Evolutionary conservation across 1,139 yeast species (phyloP).

Genomic region (Lodderomyces oxycetoniae): DNA sequence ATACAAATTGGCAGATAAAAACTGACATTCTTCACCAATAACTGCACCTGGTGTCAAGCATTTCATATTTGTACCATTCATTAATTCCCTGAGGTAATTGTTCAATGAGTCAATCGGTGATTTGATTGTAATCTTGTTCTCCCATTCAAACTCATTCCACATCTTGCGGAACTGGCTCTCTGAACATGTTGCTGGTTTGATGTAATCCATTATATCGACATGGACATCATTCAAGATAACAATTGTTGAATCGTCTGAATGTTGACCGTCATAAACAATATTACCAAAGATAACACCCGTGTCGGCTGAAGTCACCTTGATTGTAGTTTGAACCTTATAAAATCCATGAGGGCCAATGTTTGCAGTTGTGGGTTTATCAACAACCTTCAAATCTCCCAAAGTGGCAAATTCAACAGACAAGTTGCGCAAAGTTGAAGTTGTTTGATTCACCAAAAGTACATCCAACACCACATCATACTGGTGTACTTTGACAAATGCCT

Average conservation of each 20-base stretch:
- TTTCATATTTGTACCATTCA: constrained; percentile 88
- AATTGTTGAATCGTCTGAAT: constrained; percentile 83
- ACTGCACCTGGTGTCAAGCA: constrained; percentile 90
- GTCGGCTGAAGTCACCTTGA: constrained; percentile 95
- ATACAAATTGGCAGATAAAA: constrained; percentile 89
- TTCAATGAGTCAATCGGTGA: constrained; percentile 65
- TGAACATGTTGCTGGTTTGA: constrained; percentile 86
- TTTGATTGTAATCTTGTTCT: constrained; percentile 90
- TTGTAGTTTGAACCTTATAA: constrained; percentile 81
- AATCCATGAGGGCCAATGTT: constrained; percentile 96
- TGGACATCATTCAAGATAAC: constrained; percentile 94
- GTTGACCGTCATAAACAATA: constrained; percentile 93
- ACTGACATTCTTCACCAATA: constrained; percentile 82
- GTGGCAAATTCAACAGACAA: constrained; percentile 95
- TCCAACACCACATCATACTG: constrained; percentile 95
- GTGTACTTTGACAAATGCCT: constrained; percentile 90
- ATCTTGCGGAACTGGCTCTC: constrained; percentile 90
- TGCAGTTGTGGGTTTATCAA: constrained; percentile 88
- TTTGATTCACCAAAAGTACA: constrained; percentile 91
- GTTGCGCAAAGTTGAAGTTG: constrained; percentile 85
- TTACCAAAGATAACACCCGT: constrained; percentile 97
- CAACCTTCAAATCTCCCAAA: constrained; percentile 90
- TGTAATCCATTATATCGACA: constrained; percentile 95
- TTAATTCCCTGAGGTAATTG: constrained; percentile 72
- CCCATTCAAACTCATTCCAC: constrained; percentile 99